Conservation (phyloP, 140 eudicot species). For the Oenanthe javanica region DNA sequence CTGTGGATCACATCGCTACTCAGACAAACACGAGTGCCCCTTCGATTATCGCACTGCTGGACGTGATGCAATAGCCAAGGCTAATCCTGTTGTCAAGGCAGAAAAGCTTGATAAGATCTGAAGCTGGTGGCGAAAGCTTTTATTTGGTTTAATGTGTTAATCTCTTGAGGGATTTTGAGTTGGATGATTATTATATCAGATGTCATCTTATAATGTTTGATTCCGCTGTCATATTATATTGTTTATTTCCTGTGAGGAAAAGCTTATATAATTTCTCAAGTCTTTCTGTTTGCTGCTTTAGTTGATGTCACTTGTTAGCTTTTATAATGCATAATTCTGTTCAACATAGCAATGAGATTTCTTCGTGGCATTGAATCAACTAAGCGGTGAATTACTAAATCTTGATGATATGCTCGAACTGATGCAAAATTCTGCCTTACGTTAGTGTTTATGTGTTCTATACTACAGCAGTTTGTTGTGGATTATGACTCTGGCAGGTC, state of each 20-base stretch:
- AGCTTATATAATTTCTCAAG: neutral
- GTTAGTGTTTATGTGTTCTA: no score
- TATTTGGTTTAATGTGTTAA: neutral
- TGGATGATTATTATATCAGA: neutral
- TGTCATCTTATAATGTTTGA: neutral
- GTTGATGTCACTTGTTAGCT: neutral
- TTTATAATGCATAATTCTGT: neutral
- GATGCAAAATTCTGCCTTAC: neutral
- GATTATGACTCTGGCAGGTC: no score
- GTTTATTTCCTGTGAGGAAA: neutral
- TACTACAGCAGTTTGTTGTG: no score
- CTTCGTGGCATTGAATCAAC: neutral
- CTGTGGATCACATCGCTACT: conserved; percentile 1
- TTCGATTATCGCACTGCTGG: conserved; percentile 1
- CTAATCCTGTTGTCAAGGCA: neutral
- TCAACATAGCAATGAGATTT: neutral
- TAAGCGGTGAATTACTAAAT: neutral
- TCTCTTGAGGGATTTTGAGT: neutral
- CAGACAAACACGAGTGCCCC: conserved; percentile 5
- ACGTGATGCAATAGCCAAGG: conserved; percentile 1
- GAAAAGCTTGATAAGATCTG: neutral
- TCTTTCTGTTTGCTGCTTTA: neutral
- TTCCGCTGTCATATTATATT: neutral
- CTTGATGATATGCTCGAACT: neutral
- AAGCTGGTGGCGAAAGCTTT: neutral